Conservation (phyloP, 2,329 filamentous ascomycete genomes). For the Magnaporthiopsis poae region DNA sequence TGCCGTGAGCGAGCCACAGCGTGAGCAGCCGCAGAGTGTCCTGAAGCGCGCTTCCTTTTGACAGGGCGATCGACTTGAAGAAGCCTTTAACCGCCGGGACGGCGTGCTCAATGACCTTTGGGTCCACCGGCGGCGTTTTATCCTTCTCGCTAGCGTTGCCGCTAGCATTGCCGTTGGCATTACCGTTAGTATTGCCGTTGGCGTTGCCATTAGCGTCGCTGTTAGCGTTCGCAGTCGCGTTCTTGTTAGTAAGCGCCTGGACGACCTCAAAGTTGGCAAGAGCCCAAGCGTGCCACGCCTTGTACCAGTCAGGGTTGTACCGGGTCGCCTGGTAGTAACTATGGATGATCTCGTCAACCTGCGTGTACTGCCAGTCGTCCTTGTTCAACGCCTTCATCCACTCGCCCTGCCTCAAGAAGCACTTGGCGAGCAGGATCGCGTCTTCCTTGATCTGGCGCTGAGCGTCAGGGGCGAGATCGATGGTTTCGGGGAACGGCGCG, state of each 20-base stretch:
- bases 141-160: slow-evolving; percentile 22
- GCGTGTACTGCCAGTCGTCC: slow-evolving; percentile 78
- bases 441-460: slow-evolving; percentile 49
- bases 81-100: slow-evolving; percentile 92
- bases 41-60: slow-evolving; percentile 83
- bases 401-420: slow-evolving; percentile 90
- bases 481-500: slow-evolving; percentile 5
- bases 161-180: no score
- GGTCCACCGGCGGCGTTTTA: slow-evolving; percentile 15
- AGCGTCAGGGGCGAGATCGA: slow-evolving; percentile 35
- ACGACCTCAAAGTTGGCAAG: slow-evolving; percentile 97
- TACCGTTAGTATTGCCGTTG: no score
- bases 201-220: no score
- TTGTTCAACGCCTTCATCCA: slow-evolving; percentile 83
- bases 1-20: slow-evolving; percentile 91
- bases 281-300: slow-evolving; percentile 98
- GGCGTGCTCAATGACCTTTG: slow-evolving; percentile 64
- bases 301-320: slow-evolving; percentile 93
- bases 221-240: slow-evolving; percentile 29
- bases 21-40: slow-evolving; percentile 88
- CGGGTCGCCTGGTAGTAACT: slow-evolving; percentile 87
- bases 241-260: slow-evolving; percentile 62
- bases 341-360: slow-evolving; percentile 78
- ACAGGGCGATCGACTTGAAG: slow-evolving; percentile 92
- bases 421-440: slow-evolving; percentile 75